Percentiles rank a stretch among this genome's conserved stretches.
Conservation (phyloP, 768 basidiomycete species). For the Termitomyces sp. region DNA sequence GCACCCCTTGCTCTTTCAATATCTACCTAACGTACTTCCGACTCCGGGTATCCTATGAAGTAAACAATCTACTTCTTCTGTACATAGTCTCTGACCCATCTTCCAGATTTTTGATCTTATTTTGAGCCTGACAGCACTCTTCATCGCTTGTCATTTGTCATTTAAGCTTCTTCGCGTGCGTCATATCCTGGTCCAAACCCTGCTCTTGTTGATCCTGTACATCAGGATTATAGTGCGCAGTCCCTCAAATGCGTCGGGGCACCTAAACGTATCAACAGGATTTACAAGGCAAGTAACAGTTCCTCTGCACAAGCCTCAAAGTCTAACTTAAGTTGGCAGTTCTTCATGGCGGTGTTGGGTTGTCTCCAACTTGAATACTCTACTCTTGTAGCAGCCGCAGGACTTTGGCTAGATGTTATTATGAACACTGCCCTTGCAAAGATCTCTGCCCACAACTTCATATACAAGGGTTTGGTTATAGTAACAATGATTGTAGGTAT, state of each 20-base stretch:
- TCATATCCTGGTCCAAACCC: neutral
- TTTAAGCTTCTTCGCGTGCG: slow-evolving; percentile 38
- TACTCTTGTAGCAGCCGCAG: slow-evolving; percentile 41
- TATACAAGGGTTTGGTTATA: slow-evolving; percentile 34
- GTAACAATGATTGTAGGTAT: slow-evolving; percentile 35
- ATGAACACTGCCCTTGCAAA: slow-evolving; percentile 36
- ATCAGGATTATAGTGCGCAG: slow-evolving; percentile 37
- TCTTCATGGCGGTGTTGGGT: slow-evolving; percentile 48
- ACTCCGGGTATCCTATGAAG: slow-evolving; percentile 35
- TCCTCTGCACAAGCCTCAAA: neutral
- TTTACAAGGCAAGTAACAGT: slow-evolving; percentile 36
- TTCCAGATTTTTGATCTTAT: slow-evolving; percentile 43
- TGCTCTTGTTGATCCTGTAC: neutral
- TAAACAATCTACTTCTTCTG: slow-evolving; percentile 15
- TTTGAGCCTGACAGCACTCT: slow-evolving; percentile 35
- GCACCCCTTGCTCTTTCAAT: slow-evolving; percentile 44
- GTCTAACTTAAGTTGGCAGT: slow-evolving; percentile 21
- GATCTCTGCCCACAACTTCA: slow-evolving; percentile 32
- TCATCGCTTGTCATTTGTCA: slow-evolving; percentile 37
- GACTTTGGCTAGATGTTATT: slow-evolving; percentile 53
- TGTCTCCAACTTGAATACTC: slow-evolving; percentile 51
- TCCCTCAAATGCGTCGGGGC: slow-evolving; percentile 51
- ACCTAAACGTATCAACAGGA: slow-evolving; percentile 39
- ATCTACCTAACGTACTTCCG: slow-evolving; percentile 40
- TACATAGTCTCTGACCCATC: neutral